A percentile compares a stretch with the other conserved stretches of the same genome.
Conservation (phyloP, 768 basidiomycete genomes). For the Boletus huronensis region DNA sequence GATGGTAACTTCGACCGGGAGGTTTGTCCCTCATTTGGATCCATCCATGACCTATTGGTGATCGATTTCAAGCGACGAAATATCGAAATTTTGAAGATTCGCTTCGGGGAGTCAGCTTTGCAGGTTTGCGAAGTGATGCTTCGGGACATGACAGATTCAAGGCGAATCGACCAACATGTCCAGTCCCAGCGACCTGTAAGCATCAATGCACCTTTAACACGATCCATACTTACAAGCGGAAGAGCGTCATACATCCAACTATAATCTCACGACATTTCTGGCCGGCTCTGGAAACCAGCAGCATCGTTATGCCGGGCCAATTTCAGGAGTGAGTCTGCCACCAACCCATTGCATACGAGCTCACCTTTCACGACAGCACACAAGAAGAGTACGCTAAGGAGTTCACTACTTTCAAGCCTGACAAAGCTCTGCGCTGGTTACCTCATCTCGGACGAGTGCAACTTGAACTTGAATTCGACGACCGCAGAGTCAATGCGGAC, state of each 20-base stretch:
- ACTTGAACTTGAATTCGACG: slow-evolving; percentile 77
- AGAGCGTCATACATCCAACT: slow-evolving; percentile 80
- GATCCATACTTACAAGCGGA: slow-evolving; percentile 4
- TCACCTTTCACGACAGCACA: slow-evolving; percentile 41
- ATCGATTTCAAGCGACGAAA: slow-evolving; percentile 64
- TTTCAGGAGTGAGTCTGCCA: slow-evolving; percentile 59
- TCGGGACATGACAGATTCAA: slow-evolving; percentile 94
- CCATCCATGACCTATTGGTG: background rate
- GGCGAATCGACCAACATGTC: slow-evolving; percentile 82
- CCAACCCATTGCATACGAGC: background rate
- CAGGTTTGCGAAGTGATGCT: slow-evolving; percentile 99
- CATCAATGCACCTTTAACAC: background rate
- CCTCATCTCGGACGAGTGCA: slow-evolving; percentile 84
- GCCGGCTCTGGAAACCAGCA: slow-evolving; percentile 77
- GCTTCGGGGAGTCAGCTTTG: slow-evolving; percentile 90
- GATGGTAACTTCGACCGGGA: slow-evolving; percentile 77
- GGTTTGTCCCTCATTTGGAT: slow-evolving; percentile 30
- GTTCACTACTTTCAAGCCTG: slow-evolving; percentile 84
- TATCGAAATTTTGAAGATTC: slow-evolving; percentile 90
- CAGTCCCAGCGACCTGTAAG: slow-evolving; percentile 69
- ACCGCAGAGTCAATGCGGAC: slow-evolving; percentile 70
- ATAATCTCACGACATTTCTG: slow-evolving; percentile 95
- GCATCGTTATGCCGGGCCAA: slow-evolving; percentile 80
- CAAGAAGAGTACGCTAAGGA: slow-evolving; percentile 74
- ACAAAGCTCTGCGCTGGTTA: slow-evolving; percentile 87